Evolutionary conservation across 2,329 filamentous ascomycete species (phyloP).

Genomic region (Ramularia collo-cygni): DNA sequence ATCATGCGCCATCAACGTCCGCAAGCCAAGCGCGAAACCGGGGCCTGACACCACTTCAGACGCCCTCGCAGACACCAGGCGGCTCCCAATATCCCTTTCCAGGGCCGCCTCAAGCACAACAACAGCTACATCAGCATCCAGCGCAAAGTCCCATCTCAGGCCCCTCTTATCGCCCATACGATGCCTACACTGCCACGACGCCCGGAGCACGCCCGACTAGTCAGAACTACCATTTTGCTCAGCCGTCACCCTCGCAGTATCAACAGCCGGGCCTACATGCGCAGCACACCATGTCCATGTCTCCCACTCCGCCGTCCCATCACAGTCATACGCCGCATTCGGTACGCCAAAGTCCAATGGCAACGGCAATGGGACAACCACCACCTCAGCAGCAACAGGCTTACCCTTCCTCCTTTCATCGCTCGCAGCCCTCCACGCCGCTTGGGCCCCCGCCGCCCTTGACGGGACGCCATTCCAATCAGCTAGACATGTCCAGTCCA

Average conservation of each 20-base stretch:
- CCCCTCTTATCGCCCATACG: slow-evolving; percentile 15
- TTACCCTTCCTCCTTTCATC: slow-evolving; percentile 12
- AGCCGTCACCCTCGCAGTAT: slow-evolving; percentile 23
- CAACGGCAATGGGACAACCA: slow-evolving; percentile 16
- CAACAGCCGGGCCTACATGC: slow-evolving; percentile 6
- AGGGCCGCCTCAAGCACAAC: slow-evolving; percentile 15
- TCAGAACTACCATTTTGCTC: slow-evolving; percentile 17
- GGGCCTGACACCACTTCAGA: slow-evolving; percentile 26
- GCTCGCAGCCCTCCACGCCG: slow-evolving; percentile 43
- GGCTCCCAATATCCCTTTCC: slow-evolving; percentile 21
- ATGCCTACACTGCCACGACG: slow-evolving; percentile 20
- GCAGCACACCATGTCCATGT: slow-evolving; percentile 21
- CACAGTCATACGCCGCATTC: slow-evolving; percentile 28
- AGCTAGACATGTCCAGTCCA: slow-evolving; percentile 26
- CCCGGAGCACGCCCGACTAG: slow-evolving; percentile 22
- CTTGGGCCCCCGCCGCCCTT: slow-evolving; percentile 38
- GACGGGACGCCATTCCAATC: slow-evolving; percentile 23
- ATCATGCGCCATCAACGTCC: slow-evolving; percentile 12
- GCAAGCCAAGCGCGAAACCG: slow-evolving; percentile 16
- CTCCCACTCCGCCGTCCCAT: slow-evolving; percentile 29
- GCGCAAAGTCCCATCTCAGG: slow-evolving; percentile 26
- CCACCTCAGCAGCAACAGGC: slow-evolving; percentile 25
- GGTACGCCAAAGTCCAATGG: slow-evolving; percentile 26
- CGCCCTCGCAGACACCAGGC: slow-evolving; percentile 17
- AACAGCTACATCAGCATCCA: background rate